Conservation (phyloP, 106 monocot species). For the Hemerocallis citrina region DNA sequence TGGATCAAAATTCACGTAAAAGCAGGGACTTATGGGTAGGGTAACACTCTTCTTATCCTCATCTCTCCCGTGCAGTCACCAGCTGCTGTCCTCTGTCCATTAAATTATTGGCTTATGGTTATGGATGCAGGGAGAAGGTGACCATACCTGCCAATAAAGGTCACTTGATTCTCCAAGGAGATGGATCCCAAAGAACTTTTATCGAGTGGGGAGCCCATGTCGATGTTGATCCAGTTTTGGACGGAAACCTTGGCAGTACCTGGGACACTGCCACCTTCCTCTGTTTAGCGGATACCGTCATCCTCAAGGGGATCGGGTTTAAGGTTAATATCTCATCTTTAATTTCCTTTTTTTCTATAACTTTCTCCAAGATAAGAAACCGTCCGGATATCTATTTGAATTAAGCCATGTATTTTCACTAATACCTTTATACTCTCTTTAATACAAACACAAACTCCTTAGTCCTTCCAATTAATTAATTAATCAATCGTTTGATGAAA, state of each 20-base stretch:
- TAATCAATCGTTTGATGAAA: too few relatives aligned
- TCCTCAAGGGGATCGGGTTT: not conserved
- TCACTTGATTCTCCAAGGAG: not conserved
- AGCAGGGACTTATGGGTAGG: not conserved
- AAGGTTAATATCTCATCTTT: not conserved
- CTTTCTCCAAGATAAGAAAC: too few relatives aligned
- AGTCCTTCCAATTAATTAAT: too few relatives aligned
- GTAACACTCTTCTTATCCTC: not conserved
- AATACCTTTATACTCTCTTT: too few relatives aligned
- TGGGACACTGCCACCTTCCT: slow-evolving; percentile 1
- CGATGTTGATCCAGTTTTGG: too few relatives aligned
- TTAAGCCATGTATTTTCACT: too few relatives aligned
- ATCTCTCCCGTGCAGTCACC: not conserved
- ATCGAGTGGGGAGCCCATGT: not conserved
- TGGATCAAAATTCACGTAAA: slow-evolving; percentile 1
- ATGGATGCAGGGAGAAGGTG: not conserved
- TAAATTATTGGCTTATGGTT: not conserved
- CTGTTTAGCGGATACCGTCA: not conserved
- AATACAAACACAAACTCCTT: too few relatives aligned
- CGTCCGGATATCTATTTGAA: too few relatives aligned
- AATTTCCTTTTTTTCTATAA: not conserved
- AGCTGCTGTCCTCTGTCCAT: not conserved
- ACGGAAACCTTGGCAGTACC: too few relatives aligned
- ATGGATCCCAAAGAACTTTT: not conserved
- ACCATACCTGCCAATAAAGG: not conserved